Evolutionary conservation across 225 moss, liverwort and hornwort species (phyloP).

Genomic region (Marchantia paleacea): DNA sequence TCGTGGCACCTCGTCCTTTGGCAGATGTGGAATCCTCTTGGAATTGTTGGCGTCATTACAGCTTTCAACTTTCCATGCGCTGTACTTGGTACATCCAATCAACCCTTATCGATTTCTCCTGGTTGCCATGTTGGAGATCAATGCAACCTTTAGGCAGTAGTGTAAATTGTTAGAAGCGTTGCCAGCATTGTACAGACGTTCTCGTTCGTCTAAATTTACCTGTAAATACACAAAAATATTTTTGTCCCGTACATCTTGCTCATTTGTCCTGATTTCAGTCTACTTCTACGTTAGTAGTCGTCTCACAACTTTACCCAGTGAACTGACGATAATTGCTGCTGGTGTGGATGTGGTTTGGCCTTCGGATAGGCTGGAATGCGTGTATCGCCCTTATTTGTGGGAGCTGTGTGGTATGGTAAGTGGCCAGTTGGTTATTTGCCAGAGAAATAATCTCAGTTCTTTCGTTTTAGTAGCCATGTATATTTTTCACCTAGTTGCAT

Average conservation of each 20-base stretch:
- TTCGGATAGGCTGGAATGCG: slow-evolving; percentile 82
- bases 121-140: no score
- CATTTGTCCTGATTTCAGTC: no score
- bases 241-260: no score
- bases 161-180: neutral
- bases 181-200: neutral
- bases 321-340: neutral
- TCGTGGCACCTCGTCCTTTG: neutral
- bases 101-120: neutral
- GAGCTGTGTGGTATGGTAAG: slow-evolving; percentile 90
- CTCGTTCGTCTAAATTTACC: no score
- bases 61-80: slow-evolving; percentile 98
- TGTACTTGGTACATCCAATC: slow-evolving; percentile 64
- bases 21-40: slow-evolving; percentile 97
- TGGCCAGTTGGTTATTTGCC: neutral
- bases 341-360: neutral
- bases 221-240: no score
- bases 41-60: slow-evolving; percentile 89
- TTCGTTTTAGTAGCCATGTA: no score
- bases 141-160: neutral
- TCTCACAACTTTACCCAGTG: neutral
- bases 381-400: slow-evolving; percentile 91
- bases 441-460: neutral
- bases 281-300: no score
- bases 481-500: neutral